Evolutionary conservation across 371 early-diverging fungal genomes (phyloP).

Genomic region (Apophysomyces elegans): DNA sequence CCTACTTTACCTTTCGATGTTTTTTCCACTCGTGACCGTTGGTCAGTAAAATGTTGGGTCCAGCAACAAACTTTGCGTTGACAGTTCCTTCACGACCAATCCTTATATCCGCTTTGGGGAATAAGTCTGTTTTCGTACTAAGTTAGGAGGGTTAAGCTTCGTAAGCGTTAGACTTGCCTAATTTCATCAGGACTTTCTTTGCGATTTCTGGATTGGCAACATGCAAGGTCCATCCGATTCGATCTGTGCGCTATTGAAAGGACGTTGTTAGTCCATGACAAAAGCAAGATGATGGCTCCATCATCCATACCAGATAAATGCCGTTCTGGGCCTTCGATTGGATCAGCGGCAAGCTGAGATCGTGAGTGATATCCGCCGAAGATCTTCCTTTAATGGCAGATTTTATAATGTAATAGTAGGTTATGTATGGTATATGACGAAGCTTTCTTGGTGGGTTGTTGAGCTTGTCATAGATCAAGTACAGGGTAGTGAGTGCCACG

Average conservation of each 20-base stretch:
- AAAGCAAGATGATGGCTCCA: not conserved
- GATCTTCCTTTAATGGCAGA: slow-evolving; percentile 3
- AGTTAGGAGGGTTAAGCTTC: not conserved
- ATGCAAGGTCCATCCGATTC: slow-evolving; percentile 27
- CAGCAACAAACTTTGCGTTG: slow-evolving; percentile 21
- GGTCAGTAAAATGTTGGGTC: slow-evolving; percentile 24
- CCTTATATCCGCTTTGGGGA: slow-evolving; percentile 23
- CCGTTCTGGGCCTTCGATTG: slow-evolving; percentile 6
- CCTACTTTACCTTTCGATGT: slow-evolving; percentile 26
- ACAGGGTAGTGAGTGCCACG: not conserved
- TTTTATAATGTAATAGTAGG: slow-evolving; percentile 8
- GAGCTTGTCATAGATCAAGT: slow-evolving; percentile 13
- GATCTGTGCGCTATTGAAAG: slow-evolving; percentile 9
- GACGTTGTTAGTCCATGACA: not conserved
- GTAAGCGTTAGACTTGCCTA: slow-evolving; percentile 8
- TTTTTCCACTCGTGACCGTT: slow-evolving; percentile 32
- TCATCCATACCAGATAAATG: slow-evolving; percentile 13
- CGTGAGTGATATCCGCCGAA: slow-evolving; percentile 8
- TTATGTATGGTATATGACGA: slow-evolving; percentile 19
- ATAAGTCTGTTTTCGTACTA: slow-evolving; percentile 19
- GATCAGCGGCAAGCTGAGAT: slow-evolving; percentile 13
- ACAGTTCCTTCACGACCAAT: slow-evolving; percentile 8
- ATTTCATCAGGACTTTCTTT: slow-evolving; percentile 21
- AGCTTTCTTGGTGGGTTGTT: slow-evolving; percentile 11
- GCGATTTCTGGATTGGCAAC: slow-evolving; percentile 25